Evolutionary conservation across 1,284 basidiomycete species (phyloP).

Genomic region (Irpex sp.): DNA sequence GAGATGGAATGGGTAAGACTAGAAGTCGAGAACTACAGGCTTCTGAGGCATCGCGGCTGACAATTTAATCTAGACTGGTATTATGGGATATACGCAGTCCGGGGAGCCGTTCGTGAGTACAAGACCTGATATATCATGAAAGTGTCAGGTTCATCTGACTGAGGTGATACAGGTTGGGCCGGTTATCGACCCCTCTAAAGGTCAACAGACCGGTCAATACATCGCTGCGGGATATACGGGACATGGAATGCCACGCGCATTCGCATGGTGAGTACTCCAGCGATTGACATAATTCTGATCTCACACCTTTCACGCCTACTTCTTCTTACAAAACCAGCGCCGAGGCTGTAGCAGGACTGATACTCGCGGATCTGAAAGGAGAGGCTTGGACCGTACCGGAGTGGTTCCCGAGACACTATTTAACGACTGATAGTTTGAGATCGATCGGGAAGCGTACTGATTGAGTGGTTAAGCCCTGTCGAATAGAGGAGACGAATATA

Average conservation of each 20-base stretch:
- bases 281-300: neutral
- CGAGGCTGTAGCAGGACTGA: conserved; percentile 63
- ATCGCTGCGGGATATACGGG: conserved; percentile 75
- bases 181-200: conserved; percentile 34
- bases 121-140: neutral
- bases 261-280: conserved; percentile 51
- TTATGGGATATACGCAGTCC: conserved; percentile 72
- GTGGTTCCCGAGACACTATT: conserved; percentile 64
- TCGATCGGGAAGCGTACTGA: no score
- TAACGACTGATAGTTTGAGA: conserved; percentile 33
- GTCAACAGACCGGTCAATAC: conserved; percentile 54
- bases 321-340: conserved; percentile 40
- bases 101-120: conserved; percentile 65
- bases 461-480: no score
- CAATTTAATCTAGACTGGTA: conserved; percentile 55
- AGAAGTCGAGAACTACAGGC: neutral
- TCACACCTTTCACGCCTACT: neutral
- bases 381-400: conserved; percentile 47
- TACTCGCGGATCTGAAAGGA: conserved; percentile 47
- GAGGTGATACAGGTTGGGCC: conserved; percentile 56
- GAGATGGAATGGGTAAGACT: conserved; percentile 74
- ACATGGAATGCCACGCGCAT: conserved; percentile 80
- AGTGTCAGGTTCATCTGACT: neutral
- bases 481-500: no score
- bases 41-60: no score